phyloP scores from a whole-genome alignment of 2,329 filamentous ascomycete species.

The Penicillium occitanis region DNA sequence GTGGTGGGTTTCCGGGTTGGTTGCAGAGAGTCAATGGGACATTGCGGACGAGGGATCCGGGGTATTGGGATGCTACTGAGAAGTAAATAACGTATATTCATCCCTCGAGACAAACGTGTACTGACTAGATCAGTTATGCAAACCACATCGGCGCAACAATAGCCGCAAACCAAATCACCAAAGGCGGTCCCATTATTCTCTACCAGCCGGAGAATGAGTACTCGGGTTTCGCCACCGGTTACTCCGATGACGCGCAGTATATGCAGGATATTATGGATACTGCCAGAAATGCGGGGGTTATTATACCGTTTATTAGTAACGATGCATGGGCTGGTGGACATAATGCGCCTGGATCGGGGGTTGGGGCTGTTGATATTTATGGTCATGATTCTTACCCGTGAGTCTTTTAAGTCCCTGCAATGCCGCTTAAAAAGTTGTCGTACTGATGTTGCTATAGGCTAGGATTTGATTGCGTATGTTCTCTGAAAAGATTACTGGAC shows the following conservation, averaged over 20 bases:
- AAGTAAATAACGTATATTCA: conserved; percentile 43
- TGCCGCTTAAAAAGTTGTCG: background rate
- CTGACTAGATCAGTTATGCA: conserved; percentile 53
- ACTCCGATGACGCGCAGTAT: conserved; percentile 65
- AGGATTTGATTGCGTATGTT: conserved; percentile 43
- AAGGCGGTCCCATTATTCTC: conserved; percentile 76
- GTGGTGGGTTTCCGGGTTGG: conserved; percentile 81
- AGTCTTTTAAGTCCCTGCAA: conserved; percentile 19
- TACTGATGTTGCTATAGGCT: conserved; percentile 28
- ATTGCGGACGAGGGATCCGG: conserved; percentile 62
- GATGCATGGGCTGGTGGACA: conserved; percentile 63
- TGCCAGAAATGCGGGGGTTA: conserved; percentile 65
- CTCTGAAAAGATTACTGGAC: background rate
- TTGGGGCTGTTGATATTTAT: conserved; percentile 62
- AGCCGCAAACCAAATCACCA: conserved; percentile 75
- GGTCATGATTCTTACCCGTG: conserved; percentile 64
- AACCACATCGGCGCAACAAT: conserved; percentile 64
- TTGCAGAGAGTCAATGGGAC: conserved; percentile 65
- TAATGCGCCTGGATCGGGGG: conserved; percentile 63
- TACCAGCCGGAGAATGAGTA: conserved; percentile 85
- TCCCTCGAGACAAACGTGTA: too few relatives aligned
- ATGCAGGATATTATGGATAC: conserved; percentile 70
- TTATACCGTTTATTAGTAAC: conserved; percentile 74
- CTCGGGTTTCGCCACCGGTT: conserved; percentile 50
- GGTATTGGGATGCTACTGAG: conserved; percentile 66